Conservation (phyloP, 2,329 filamentous ascomycete species). For the Harringtonia lauricola region DNA sequence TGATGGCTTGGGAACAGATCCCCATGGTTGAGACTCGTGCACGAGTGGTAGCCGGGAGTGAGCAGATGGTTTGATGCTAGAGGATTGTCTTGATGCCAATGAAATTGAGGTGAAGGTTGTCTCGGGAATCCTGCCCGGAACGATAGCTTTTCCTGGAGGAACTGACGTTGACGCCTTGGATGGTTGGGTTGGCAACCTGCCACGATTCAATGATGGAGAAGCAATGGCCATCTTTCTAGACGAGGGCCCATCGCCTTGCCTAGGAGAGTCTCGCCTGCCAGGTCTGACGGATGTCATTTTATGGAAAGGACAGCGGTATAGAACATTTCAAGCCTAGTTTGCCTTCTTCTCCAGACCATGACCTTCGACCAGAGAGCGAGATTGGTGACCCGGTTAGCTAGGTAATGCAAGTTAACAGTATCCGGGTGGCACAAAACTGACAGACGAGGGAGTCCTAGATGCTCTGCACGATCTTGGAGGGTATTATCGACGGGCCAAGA, state of each 20-base stretch:
- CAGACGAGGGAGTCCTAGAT: no score
- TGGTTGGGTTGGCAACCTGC: neutral
- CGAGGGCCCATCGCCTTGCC: neutral
- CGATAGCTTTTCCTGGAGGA: neutral
- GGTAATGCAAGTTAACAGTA: no score
- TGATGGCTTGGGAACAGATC: slow-evolving; percentile 20
- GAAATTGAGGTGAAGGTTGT: neutral
- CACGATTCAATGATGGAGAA: neutral
- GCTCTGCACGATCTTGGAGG: no score
- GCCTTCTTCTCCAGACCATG: neutral
- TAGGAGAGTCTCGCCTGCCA: slow-evolving; percentile 1
- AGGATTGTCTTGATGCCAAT: slow-evolving; percentile 6
- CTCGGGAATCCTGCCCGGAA: slow-evolving; percentile 4
- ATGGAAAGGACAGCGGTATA: neutral
- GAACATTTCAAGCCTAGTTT: neutral
- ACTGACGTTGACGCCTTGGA: neutral
- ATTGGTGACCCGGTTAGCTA: no score
- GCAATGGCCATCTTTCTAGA: neutral
- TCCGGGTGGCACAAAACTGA: no score
- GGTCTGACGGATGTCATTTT: slow-evolving; percentile 8
- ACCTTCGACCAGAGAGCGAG: no score
- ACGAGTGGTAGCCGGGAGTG: slow-evolving; percentile 24
- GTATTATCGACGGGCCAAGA: no score
- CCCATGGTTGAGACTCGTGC: slow-evolving; percentile 32
- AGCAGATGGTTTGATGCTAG: slow-evolving; percentile 1